Percentiles rank a stretch among this genome's conserved stretches.
Conservation (phyloP, 176 grass and related monocot species). For the Musa beccarii region DNA sequence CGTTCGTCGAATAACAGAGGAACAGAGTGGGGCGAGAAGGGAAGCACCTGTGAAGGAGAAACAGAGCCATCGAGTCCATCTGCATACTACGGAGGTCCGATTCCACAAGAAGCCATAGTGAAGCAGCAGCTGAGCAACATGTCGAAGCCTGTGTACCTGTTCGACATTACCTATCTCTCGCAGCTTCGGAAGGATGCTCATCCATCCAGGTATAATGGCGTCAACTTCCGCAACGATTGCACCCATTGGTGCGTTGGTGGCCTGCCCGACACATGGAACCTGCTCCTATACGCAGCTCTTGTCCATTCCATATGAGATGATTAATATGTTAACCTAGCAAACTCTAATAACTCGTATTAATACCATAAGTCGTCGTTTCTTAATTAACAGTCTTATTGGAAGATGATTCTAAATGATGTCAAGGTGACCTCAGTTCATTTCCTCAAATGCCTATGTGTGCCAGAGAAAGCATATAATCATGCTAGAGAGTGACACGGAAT, state of each 20-base stretch:
- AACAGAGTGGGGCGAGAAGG: constrained; percentile 44
- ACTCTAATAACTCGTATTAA: too few species aligned
- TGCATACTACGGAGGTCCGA: constrained; percentile 38
- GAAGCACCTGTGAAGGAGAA: constrained; percentile 52
- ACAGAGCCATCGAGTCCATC: constrained; percentile 41
- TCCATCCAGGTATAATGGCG: constrained; percentile 64
- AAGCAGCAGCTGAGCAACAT: constrained; percentile 34
- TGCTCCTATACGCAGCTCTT: constrained; percentile 60
- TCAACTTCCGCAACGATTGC: constrained; percentile 55
- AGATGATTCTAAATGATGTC: too few species aligned
- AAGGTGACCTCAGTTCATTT: too few species aligned
- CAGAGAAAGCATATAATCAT: too few species aligned
- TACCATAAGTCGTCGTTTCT: too few species aligned
- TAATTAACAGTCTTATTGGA: too few species aligned
- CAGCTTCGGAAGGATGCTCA: constrained; percentile 78
- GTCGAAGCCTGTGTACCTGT: constrained; percentile 60
- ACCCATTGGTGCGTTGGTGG: constrained; percentile 87
- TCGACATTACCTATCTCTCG: constrained; percentile 62
- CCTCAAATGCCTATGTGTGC: too few species aligned
- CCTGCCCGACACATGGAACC: constrained; percentile 67
- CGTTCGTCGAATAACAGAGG: constrained; percentile 32
- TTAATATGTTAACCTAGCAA: too few species aligned
- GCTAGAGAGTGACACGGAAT: too few species aligned
- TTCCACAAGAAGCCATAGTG: constrained; percentile 46
- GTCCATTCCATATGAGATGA: neutral